These are phyloP conservation scores for Globisporangium iwayamae DNA, from an alignment of 352 stramenopile species.

Conservation along the genomic window DNA sequence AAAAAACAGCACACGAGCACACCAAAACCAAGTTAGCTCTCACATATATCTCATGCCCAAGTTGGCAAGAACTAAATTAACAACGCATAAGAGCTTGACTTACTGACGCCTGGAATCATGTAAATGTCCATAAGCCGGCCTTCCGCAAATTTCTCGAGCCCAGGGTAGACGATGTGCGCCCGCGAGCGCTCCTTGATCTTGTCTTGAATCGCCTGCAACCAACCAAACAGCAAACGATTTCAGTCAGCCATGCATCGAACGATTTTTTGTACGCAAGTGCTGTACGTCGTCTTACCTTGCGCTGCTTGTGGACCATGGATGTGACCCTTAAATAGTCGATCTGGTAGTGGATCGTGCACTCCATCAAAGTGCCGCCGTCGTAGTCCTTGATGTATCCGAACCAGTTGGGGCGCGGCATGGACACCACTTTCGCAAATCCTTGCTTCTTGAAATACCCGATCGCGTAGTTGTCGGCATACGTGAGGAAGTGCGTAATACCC, in stretches of 20 bases:
- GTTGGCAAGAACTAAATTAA: background rate
- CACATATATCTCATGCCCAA: background rate
- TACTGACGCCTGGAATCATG: conserved; percentile 85
- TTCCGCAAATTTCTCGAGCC: conserved; percentile 71
- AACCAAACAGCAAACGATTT: background rate
- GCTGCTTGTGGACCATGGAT: conserved; percentile 93
- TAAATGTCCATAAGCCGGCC: conserved; percentile 85
- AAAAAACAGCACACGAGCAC: conserved; percentile 7
- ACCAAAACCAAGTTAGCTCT: conserved; percentile 2
- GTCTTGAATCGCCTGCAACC: conserved; percentile 67
- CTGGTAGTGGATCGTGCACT: conserved; percentile 97
- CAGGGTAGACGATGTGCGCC: conserved; percentile 69
- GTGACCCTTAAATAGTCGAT: conserved; percentile 97
- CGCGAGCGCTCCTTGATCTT: conserved; percentile 78
- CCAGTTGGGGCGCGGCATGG: conserved; percentile 87
- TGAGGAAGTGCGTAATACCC: conserved; percentile 95
- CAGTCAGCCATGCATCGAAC: conserved; percentile 16
- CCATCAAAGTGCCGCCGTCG: conserved; percentile 98
- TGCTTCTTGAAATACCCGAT: conserved; percentile 99
- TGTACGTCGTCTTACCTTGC: conserved; percentile 63
- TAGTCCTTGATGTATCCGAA: conserved; percentile 99
- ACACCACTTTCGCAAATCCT: conserved; percentile 86
- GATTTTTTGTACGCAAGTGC: conserved; percentile 10
- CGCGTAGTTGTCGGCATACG: conserved; percentile 98
- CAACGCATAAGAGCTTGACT: conserved; percentile 20